Percentiles rank a stretch among this genome's conserved stretches.
These are phyloP conservation scores for Globisporangium apiculatum DNA, from an alignment of 352 stramenopile species.

Conservation along the genomic window DNA sequence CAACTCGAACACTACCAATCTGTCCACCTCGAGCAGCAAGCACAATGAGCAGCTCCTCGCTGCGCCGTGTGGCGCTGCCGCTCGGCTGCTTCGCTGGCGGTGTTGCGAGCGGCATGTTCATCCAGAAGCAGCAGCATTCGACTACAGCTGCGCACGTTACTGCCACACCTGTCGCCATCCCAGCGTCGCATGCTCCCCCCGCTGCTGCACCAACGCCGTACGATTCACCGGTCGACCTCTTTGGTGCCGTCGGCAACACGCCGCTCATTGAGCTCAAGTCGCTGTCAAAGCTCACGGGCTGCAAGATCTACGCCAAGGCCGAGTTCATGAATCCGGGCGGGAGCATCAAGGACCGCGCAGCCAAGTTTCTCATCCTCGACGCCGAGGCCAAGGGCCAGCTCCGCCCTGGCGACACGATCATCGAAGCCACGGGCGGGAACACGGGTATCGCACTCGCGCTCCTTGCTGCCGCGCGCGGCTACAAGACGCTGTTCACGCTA, in stretches of 20 bases:
- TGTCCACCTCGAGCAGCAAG: too few relatives aligned
- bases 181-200: neutral
- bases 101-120: conserved; percentile 7
- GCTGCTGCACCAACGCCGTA: neutral
- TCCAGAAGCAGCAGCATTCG: neutral
- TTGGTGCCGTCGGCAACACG: conserved; percentile 69
- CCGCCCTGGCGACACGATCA: conserved; percentile 47
- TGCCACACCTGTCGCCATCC: too few relatives aligned
- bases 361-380: conserved; percentile 90
- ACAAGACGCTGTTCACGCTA: conserved; percentile 78
- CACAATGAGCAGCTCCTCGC: conserved; percentile 4
- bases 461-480: conserved; percentile 79
- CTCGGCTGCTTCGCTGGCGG: conserved; percentile 14
- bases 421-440: conserved; percentile 88
- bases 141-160: too few relatives aligned
- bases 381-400: conserved; percentile 85
- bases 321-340: conserved; percentile 90
- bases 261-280: conserved; percentile 63
- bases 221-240: conserved; percentile 47
- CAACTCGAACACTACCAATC: too few relatives aligned
- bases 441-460: conserved; percentile 90
- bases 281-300: conserved; percentile 58
- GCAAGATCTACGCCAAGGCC: conserved; percentile 74
- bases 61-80: conserved; percentile 12
- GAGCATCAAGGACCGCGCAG: conserved; percentile 92